Conservation (phyloP, 2,329 filamentous ascomycete species). For the Orbilia ellipsospora region DNA sequence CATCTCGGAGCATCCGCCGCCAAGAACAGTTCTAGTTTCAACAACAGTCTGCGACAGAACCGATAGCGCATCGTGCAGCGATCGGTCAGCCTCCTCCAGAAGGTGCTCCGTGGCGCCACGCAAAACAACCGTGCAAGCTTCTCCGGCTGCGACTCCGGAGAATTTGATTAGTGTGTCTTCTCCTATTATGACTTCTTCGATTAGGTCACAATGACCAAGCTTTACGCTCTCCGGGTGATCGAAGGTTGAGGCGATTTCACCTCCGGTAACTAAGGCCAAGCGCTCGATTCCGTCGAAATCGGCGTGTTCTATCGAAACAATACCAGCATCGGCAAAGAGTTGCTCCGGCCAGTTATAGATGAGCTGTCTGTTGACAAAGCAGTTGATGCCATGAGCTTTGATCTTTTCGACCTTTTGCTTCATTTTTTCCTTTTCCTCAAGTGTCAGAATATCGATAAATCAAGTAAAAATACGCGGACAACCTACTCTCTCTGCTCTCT, state of each 20-base stretch:
- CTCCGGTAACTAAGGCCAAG: conserved; percentile 91
- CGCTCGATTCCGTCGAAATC: conserved; percentile 99
- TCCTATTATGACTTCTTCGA: conserved; percentile 98
- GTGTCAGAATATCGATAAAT: conserved; percentile 4
- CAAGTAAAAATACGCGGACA: neutral
- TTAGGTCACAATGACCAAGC: conserved; percentile 91
- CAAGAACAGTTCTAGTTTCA: conserved; percentile 91
- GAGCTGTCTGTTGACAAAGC: conserved; percentile 98
- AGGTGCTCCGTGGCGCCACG: conserved; percentile 96
- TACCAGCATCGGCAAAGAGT: conserved; percentile 95
- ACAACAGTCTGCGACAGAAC: conserved; percentile 96
- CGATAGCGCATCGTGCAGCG: conserved; percentile 92
- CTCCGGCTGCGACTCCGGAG: conserved; percentile 90
- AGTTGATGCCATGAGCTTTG: conserved; percentile 98
- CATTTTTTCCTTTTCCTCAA: conserved; percentile 84
- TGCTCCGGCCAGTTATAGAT: conserved; percentile 99
- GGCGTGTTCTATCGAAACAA: conserved; percentile 98
- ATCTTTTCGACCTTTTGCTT: conserved; percentile 99
- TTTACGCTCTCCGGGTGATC: conserved; percentile 98
- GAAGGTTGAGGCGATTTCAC: conserved; percentile 97
- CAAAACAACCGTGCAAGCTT: conserved; percentile 96
- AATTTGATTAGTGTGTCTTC: conserved; percentile 98
- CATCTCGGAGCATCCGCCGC: conserved; percentile 98
- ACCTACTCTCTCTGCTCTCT: conserved; percentile 81
- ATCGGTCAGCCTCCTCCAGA: conserved; percentile 94